A percentile compares a stretch with the other conserved stretches of the same genome.
Evolutionary conservation across 164 flowering plant species (phyloP).

Genomic region (Santalum album): DNA sequence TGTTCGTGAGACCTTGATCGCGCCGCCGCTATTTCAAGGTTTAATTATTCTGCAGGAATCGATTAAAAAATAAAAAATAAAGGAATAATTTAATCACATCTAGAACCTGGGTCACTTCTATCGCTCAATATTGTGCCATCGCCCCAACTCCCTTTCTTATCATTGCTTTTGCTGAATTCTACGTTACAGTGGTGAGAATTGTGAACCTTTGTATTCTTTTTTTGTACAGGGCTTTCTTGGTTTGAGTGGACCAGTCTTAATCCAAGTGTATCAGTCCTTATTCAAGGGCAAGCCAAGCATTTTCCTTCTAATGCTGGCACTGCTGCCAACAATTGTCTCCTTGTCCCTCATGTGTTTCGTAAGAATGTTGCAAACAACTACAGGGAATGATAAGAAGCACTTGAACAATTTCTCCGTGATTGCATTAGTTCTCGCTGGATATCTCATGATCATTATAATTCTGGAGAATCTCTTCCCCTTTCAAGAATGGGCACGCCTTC

Average conservation of each 20-base stretch:
- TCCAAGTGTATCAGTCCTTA: constrained; percentile 59
- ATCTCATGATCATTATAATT: constrained; percentile 65
- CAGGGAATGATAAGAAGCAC: constrained; percentile 41
- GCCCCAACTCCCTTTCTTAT: no score
- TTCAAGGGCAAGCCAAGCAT: constrained; percentile 47
- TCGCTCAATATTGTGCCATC: no score
- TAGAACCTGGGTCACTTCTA: no score
- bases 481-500: constrained; percentile 22
- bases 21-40: no score
- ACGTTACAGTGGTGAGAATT: no score
- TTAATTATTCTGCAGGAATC: no score
- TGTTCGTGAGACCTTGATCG: no score
- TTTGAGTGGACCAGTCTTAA: constrained; percentile 70
- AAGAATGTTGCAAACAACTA: constrained; percentile 21
- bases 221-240: background rate
- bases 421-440: constrained; percentile 48
- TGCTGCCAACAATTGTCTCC: constrained; percentile 47
- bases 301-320: constrained; percentile 70
- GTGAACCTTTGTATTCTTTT: background rate
- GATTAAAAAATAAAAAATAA: no score
- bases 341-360: constrained; percentile 64
- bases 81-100: no score
- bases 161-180: no score
- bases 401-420: constrained; percentile 56
- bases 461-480: constrained; percentile 37